Conservation (phyloP, 257 asterid genomes). For the Fraxinus cuspidata region DNA sequence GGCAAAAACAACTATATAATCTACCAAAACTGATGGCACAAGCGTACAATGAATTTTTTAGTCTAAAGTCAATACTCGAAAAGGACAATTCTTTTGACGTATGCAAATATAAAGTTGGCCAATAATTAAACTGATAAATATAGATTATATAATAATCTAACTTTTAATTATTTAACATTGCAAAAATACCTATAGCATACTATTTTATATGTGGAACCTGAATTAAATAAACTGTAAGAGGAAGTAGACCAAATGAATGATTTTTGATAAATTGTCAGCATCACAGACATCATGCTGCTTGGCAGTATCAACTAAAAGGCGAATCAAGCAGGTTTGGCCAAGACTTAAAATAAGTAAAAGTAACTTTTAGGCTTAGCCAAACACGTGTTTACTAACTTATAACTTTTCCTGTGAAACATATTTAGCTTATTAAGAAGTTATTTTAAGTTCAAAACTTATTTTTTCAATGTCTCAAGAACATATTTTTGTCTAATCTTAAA, state of each 20-base stretch:
- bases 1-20: constrained; percentile 1
- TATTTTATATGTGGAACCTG: not conserved
- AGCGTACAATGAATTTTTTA: constrained; percentile 18
- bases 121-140: constrained; percentile 15
- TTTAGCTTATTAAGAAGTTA: not conserved
- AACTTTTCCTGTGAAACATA: not conserved
- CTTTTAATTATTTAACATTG: not conserved
- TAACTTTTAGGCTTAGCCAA: not conserved
- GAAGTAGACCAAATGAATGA: not conserved
- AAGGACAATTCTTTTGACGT: constrained; percentile 17
- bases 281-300: constrained; percentile 12
- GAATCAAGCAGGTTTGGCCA: constrained; percentile 7
- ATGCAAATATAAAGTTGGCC: constrained; percentile 24
- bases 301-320: not conserved
- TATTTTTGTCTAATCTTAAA: not conserved
- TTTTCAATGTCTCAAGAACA: not conserved
- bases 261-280: not conserved
- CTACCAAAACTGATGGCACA: constrained; percentile 21
- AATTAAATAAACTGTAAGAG: not conserved
- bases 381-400: not conserved
- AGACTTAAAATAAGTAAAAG: not conserved
- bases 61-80: constrained; percentile 31
- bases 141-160: not conserved
- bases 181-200: not conserved
- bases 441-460: not conserved